These are phyloP conservation scores for Trichosporon asahii DNA, from an alignment of 1,284 basidiomycete genomes.

Conservation along the genomic window DNA sequence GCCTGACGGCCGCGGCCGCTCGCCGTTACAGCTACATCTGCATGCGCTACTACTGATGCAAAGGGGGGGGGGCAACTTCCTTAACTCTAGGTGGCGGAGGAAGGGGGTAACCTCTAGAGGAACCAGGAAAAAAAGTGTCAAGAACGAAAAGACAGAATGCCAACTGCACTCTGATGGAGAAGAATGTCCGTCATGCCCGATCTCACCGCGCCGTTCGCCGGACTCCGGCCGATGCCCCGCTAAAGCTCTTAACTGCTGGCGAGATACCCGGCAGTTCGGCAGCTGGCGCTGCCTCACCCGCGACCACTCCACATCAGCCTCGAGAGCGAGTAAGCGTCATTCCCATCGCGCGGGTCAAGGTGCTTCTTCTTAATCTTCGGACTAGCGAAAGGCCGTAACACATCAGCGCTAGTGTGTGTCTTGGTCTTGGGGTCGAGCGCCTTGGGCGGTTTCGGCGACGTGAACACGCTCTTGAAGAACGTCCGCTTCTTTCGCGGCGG, in stretches of 20 bases:
- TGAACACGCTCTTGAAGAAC: slow-evolving; percentile 5
- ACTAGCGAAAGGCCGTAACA: not conserved
- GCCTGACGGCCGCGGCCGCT: no score
- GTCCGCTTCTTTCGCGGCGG: slow-evolving; percentile 2
- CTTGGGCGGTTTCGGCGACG: slow-evolving; percentile 1
- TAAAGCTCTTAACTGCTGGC: no score
- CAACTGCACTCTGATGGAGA: no score
- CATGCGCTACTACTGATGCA: not conserved
- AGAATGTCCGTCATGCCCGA: no score
- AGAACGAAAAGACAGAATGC: no score
- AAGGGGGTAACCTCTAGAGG: no score
- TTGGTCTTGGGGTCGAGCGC: not conserved
- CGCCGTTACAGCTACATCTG: not conserved
- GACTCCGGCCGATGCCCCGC: no score
- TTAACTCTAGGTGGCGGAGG: no score
- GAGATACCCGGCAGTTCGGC: no score
- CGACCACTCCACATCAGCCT: not conserved
- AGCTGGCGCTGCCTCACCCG: not conserved
- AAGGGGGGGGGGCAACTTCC: no score
- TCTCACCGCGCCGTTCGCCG: no score
- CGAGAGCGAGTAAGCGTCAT: not conserved
- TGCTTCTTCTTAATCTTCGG: slow-evolving; percentile 4
- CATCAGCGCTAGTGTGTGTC: not conserved
- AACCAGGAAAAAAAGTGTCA: not conserved
- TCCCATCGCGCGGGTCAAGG: not conserved